Percentiles rank a stretch among this genome's conserved stretches.
phyloP scores from a whole-genome alignment of 345 rosid genomes.

The Theobroma cacao region DNA sequence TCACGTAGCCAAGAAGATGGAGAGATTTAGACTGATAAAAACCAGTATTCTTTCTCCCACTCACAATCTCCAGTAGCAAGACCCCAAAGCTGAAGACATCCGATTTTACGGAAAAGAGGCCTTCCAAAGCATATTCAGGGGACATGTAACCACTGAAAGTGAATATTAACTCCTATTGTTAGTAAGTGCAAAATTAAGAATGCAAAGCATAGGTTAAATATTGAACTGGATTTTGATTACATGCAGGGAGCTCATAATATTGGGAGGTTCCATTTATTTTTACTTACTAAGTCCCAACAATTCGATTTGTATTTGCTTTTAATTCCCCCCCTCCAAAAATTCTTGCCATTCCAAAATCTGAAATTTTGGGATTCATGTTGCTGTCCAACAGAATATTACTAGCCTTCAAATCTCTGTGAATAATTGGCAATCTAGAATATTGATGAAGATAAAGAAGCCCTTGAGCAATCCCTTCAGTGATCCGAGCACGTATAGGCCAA shows the following conservation, averaged over 20 bases:
- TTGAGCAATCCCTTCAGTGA: conserved; percentile 45
- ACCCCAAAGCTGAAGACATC: conserved; percentile 51
- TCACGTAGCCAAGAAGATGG: conserved; percentile 29
- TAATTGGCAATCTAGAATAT: conserved; percentile 32
- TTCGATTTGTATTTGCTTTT: conserved; percentile 38
- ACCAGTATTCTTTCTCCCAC: conserved; percentile 45
- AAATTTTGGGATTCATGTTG: conserved; percentile 47
- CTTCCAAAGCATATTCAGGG: conserved; percentile 38
- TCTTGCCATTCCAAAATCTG: conserved; percentile 54
- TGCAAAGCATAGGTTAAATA: too few relatives aligned
- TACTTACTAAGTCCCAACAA: conserved; percentile 53
- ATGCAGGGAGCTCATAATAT: not conserved
- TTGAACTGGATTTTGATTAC: not conserved
- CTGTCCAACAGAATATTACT: conserved; percentile 45
- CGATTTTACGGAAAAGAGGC: conserved; percentile 41
- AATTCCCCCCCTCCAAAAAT: conserved; percentile 40
- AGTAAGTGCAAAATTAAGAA: not conserved
- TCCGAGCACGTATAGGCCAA: conserved; percentile 33
- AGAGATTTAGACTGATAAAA: conserved; percentile 29
- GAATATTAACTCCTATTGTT: not conserved
- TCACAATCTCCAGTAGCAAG: conserved; percentile 41
- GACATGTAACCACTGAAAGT: conserved; percentile 40
- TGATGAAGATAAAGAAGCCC: conserved; percentile 58
- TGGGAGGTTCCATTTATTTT: not conserved
- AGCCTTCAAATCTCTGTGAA: conserved; percentile 30